Evolutionary conservation across 495 filamentous ascomycete genomes (phyloP), one percentile per base, ranked within the genome.

Genomic region (Annulohypoxylon stygium): DNA sequence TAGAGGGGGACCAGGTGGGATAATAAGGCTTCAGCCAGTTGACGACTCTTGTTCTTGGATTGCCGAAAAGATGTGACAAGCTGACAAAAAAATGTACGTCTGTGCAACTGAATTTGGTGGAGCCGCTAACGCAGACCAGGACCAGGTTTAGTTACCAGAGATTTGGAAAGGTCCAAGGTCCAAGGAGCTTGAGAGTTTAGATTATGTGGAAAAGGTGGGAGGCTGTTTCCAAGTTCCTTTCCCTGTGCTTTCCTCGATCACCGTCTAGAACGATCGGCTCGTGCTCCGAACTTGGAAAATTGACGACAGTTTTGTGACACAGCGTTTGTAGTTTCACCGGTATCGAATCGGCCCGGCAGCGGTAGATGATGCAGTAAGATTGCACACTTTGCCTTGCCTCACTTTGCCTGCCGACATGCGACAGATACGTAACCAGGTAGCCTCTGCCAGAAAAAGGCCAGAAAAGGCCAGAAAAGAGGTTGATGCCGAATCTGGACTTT

Each of bases 81-180:
- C 53, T 48, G 70, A 63, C 74, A 74, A 62, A 69, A 69, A 47
- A 18, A 54, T 10, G 23, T 69, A 70, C 47, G 63, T 61, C 55
- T 65, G 65, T 67, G 55, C 63, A 25, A 69, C 64, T 41, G 43
- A 5, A 20, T 60, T 60, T 55, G 51, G 77, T 77, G 77, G 77
- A 59, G 77, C 77, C 77, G 72, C 77, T 78, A 78, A 65, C 14
- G 69, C 20, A 23, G 72, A 73, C 50, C 25, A 54, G 50, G 50
- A 73, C 50, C 50, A 54, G 50, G 50, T 54, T 54, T 54, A 65
- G 62, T 71, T 75, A 65, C 77, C 77, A 69, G 47, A 60, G 70
- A 70, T 33, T 71, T 77, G 77, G 77, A 67, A 70, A 54, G 25
- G 20, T 23, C 20, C 20, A 23, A 23, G 20, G 20, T 23, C 20